Percentiles rank a stretch among this genome's conserved stretches.
These are phyloP conservation scores for Phytopythium ostracodes DNA, from an alignment of 352 stramenopile genomes.

Conservation along the genomic window DNA sequence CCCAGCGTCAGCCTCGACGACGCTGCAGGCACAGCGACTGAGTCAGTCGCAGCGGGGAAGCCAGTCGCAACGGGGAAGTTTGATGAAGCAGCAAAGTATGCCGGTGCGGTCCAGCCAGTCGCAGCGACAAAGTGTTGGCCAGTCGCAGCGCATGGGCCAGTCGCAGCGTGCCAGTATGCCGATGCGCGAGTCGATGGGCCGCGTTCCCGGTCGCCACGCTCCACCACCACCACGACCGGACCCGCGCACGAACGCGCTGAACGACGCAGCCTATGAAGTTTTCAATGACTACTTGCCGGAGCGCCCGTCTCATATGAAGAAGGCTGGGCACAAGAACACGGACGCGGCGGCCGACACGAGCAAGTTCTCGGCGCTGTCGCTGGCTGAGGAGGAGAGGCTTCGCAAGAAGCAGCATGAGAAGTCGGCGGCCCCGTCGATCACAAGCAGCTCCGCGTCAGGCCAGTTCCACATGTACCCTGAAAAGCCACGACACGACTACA, in stretches of 20 bases:
- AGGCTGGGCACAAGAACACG: constrained; percentile 29
- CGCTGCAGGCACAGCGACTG: constrained; percentile 20
- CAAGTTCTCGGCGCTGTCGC: constrained; percentile 37
- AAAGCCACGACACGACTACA: constrained; percentile 7
- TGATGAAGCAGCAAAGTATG: constrained; percentile 7
- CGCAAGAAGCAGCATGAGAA: constrained; percentile 10
- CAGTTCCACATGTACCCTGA: constrained; percentile 21
- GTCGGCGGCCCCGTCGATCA: not conserved
- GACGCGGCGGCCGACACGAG: constrained; percentile 22
- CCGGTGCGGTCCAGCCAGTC: constrained; percentile 2
- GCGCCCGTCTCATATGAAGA: constrained; percentile 42
- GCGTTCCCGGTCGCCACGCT: not conserved
- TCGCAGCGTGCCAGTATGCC: constrained; percentile 4
- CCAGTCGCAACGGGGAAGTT: not conserved
- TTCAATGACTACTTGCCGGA: constrained; percentile 74
- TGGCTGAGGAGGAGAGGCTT: constrained; percentile 16
- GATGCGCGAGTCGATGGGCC: constrained; percentile 1
- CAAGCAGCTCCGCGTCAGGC: constrained; percentile 5
- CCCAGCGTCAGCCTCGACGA: constrained; percentile 28
- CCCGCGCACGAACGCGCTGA: constrained; percentile 4
- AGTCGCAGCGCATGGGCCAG: constrained; percentile 5
- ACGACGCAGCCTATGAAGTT: constrained; percentile 53
- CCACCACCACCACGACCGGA: constrained; percentile 7
- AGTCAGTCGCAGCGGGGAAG: constrained; percentile 3
- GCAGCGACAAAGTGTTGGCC: not conserved